phyloP scores from a whole-genome alignment of 2,329 filamentous ascomycete species.

The Herpomyces periplanetae region DNA sequence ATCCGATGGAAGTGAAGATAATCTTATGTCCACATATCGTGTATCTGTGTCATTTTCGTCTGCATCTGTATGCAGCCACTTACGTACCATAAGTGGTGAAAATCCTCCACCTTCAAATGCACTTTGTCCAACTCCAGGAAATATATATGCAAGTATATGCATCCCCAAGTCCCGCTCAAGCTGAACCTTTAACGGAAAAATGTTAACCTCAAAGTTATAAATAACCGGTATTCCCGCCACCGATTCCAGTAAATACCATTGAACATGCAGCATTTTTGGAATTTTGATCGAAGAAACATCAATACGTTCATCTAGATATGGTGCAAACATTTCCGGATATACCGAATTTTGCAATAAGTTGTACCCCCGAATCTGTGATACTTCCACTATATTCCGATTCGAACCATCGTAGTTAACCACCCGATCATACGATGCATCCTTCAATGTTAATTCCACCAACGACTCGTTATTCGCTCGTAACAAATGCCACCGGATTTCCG shows the following conservation, averaged over 20 bases:
- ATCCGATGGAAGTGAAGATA: too few species aligned
- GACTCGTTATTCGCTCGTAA: slow-evolving; percentile 55
- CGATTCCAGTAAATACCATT: slow-evolving; percentile 92
- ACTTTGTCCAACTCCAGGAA: slow-evolving; percentile 29
- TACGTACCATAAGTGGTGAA: slow-evolving; percentile 18
- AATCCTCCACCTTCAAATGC: slow-evolving; percentile 13
- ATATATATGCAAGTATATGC: slow-evolving; percentile 83
- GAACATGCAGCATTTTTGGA: slow-evolving; percentile 77
- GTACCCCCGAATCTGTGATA: slow-evolving; percentile 50
- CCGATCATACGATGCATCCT: slow-evolving; percentile 62
- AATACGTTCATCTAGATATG: slow-evolving; percentile 25
- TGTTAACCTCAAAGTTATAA: slow-evolving; percentile 74
- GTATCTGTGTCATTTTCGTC: slow-evolving; percentile 10
- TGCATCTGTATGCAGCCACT: slow-evolving; percentile 13
- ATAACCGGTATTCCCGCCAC: slow-evolving; percentile 91
- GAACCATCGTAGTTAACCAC: slow-evolving; percentile 92
- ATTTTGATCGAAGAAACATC: too few species aligned
- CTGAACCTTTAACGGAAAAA: slow-evolving; percentile 75
- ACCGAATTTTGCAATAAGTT: slow-evolving; percentile 65
- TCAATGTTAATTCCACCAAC: slow-evolving; percentile 63
- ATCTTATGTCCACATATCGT: too few species aligned
- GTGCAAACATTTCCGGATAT: slow-evolving; percentile 80
- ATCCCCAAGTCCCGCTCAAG: slow-evolving; percentile 70
- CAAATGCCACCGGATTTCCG: slow-evolving; percentile 88
- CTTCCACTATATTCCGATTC: slow-evolving; percentile 61